Evolutionary conservation across 2,329 filamentous ascomycete genomes (phyloP), one percentile per base, ranked within the genome.

Genomic region (Fusarium hostae): DNA sequence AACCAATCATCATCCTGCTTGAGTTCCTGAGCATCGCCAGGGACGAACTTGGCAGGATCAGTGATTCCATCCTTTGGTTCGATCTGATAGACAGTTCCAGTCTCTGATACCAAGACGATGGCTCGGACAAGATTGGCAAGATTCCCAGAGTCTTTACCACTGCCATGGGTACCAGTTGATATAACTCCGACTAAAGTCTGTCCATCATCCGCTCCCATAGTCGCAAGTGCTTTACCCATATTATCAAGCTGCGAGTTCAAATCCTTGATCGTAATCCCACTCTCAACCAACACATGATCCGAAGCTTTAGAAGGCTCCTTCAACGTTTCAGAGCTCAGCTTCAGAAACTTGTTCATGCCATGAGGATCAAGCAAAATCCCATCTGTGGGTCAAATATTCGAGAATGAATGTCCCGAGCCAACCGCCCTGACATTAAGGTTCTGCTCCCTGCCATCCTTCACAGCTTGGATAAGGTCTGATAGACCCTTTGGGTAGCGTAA

Each of bases 1-100:
- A 57, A 57, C 54, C 54, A 57, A 34, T 37, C 41, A 50, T 57
- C 54, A 20, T 50, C 54, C 26, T 57, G 54, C 13, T 57, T 57
- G 0, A 57, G 32, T 7, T 48, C 43, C 20, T 57, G 41, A 20
- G 41, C 32, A 2, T 48, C 18, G 4, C 30, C 54, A 0, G 41
- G 24, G 6, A 50, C 8, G 5, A 57, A 57, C 32, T 48, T 57
- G 54, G 54, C 10, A 9, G 54, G 54, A 20, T 57, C 41, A 1
- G 54, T 48, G 22, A 57, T 22, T 1, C 54, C 54, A 34, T 30
- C 15, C 7, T 30, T 37, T 0, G 54, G 54, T 5, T 57, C 54
- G 7, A 57, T 50, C 22, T 57, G 54, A n/a, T 57, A 57, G 12
- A 57, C 54, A 1, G 3, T 34, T 6, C 54, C 54, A 1, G 41